Evolutionary conservation across 306 rosid genomes (phyloP), one percentile per base, ranked within the genome.

Genomic region (Trifolium dubium): DNA sequence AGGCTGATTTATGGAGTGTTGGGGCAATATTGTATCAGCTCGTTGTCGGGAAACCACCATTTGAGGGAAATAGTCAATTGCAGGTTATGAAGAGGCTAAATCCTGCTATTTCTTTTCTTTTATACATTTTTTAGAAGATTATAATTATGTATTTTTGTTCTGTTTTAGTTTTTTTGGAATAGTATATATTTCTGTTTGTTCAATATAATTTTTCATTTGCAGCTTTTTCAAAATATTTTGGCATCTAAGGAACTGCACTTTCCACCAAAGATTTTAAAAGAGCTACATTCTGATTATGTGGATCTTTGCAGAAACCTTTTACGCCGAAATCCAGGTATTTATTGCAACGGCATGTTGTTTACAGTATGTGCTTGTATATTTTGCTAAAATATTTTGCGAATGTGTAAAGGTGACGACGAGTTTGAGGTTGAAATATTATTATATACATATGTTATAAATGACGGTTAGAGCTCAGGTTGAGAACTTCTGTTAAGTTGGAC

Each of bases 1-100:
- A 95, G 99, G 99, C 98, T 70, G 99, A 95, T 86, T 87, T 95
- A 68, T 92, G 99, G 99, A 95, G 99, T 69, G 99, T 95, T 59
- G 99, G 99, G 61, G 93, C 99, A 75, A 90, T 92, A 75, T 82
- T 95, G 75, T 95, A 86, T 84, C 97, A 95, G 81, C 87, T 95
- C 53, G 90, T 92, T 65, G 89, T 89, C 8, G 99, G 99, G 76
- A 88, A 78, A 80, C 96, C 88, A n/a, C 99, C 99, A 32, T 95
- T 90, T 77, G 81, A 83, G 46, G 99, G 99, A 75, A 88, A 83
- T 80, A 87, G 61, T 80, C 97, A 86, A 76, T 60, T 77, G 14
- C 97, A 95, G 99, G 99, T 94, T 75, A 74, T 58, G 53, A 70
- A 70, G 23, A 80, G 43, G 54, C 80, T 43, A 69, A 46, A 43